Base-by-base conservation (phyloP, 2,329 filamentous ascomycete genomes). In the Ophiocordyceps camponoti-saundersi region DNA sequence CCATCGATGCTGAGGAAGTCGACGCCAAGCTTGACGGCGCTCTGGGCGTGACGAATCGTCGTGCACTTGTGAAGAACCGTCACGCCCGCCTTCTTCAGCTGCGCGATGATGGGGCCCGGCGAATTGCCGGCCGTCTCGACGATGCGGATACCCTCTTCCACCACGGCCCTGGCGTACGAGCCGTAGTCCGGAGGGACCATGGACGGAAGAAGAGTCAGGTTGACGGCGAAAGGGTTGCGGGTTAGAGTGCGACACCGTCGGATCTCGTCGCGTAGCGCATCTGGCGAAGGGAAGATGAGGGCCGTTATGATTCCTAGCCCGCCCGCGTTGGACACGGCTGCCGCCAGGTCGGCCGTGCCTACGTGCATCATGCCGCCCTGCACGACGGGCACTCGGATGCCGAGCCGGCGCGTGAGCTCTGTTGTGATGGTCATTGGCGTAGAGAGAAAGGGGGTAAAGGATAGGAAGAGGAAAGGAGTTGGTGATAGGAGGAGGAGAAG, bases 1-100 rank as follows among this genome's bases (percentile, higher is more conserved):
- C 92, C 92, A 61, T 98, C 92, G 56, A 98, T 96, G 54, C 82
- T 89, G 48, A 98, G 69, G 66, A 98, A 96, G 65, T 98, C 92
- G 5, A 95, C 92, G 52, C 92, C 92, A 39, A 96, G 79, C 66
- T 94, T 95, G 49, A 94, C 75, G 44, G 92, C 92, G 53, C 83
- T 88, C 63, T 87, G 78, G 20, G 92, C 92, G 62, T 98, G 92
- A 47, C 88, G 73, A 66, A 98, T 94, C 6, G 87, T 93, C 10
- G 92, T 98, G 72, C 92, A 96, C 70, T 98, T 98, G 76, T 98
- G 92, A 48, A 98, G 70, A 56, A 98, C 80, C 48, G 76, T 90
- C 57, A 77, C 76, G 48, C 79, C 79, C 6, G 81, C 84, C 50
- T 75, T 75, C 69, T 96, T 98, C 47, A 98, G 75, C 70, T 87